These are phyloP conservation scores for Mycena chlorophos DNA, from an alignment of 768 basidiomycete species.

Conservation along the genomic window DNA sequence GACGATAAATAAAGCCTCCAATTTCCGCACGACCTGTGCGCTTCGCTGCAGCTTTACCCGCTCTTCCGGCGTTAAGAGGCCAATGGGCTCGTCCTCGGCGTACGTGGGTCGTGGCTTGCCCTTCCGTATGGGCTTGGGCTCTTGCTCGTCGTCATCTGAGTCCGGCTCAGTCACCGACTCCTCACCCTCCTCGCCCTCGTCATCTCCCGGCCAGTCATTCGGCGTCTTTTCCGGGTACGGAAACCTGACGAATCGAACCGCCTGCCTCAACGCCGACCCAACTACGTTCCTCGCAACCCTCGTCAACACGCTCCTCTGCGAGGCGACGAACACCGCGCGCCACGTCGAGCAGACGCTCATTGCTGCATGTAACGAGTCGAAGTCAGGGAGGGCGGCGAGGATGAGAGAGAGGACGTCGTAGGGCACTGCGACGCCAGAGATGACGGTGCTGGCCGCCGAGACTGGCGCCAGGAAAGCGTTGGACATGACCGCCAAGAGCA, in stretches of 20 bases:
- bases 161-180: conserved; percentile 2
- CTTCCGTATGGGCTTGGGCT: neutral
- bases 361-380: conserved; percentile 9
- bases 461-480: conserved; percentile 10
- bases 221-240: conserved; percentile 19
- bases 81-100: conserved; percentile 5
- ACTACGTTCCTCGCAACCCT: conserved; percentile 11
- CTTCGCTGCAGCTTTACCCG: conserved; percentile 7
- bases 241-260: conserved; percentile 16
- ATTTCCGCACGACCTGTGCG: neutral
- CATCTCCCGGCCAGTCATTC: conserved; percentile 4
- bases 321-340: conserved; percentile 6
- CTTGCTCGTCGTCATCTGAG: conserved; percentile 1
- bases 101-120: neutral
- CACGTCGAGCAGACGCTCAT: conserved; percentile 12
- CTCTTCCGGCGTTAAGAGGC: conserved; percentile 9
- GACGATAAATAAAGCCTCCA: conserved; percentile 6
- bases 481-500: conserved; percentile 3
- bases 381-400: conserved; percentile 8
- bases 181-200: conserved; percentile 2
- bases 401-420: conserved; percentile 5
- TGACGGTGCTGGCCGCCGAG: neutral
- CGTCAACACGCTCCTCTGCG: neutral
- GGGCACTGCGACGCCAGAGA: neutral
- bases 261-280: conserved; percentile 14